Evolutionary conservation across 305 asterid species (phyloP).

Genomic region (Lippia alba): DNA sequence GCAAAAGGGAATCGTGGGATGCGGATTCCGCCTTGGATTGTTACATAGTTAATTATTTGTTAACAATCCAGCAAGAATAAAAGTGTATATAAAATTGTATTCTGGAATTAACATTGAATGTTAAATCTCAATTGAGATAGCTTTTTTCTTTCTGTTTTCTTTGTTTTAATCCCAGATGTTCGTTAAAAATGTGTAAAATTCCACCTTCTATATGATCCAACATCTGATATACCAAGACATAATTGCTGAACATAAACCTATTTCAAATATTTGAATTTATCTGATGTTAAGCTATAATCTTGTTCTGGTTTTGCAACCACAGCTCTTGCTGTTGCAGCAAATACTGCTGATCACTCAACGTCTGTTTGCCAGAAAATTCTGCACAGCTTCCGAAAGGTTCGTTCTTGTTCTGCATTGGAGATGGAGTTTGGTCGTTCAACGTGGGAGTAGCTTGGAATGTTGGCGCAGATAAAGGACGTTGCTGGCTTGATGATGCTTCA

Average conservation of each 20-base stretch:
- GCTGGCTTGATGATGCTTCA: conserved; percentile 14
- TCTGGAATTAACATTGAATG: not conserved
- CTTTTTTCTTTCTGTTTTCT: no score
- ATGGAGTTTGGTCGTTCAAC: conserved; percentile 37
- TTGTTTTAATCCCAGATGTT: no score
- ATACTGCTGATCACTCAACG: conserved; percentile 49
- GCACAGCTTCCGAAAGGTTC: conserved; percentile 64
- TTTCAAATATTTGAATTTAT: no score
- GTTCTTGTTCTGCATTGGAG: conserved; percentile 32
- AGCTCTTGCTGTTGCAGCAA: conserved; percentile 58
- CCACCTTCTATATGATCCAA: no score
- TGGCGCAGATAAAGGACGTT: conserved; percentile 35
- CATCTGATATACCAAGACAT: no score
- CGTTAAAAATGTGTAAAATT: no score
- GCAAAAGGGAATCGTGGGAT: not conserved
- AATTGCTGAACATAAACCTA: no score
- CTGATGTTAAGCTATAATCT: conserved; percentile 63
- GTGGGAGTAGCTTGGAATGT: conserved; percentile 64
- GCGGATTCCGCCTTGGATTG: not conserved
- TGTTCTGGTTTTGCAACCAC: conserved; percentile 88
- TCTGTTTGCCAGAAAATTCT: conserved; percentile 38
- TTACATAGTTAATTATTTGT: not conserved
- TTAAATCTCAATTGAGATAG: no score
- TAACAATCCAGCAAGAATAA: conserved; percentile 2
- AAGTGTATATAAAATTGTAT: not conserved